A percentile compares a stretch with the other conserved stretches of the same genome.
phyloP scores from a whole-genome alignment of 2,329 filamentous ascomycete genomes.

The Aspergillus ustus region DNA sequence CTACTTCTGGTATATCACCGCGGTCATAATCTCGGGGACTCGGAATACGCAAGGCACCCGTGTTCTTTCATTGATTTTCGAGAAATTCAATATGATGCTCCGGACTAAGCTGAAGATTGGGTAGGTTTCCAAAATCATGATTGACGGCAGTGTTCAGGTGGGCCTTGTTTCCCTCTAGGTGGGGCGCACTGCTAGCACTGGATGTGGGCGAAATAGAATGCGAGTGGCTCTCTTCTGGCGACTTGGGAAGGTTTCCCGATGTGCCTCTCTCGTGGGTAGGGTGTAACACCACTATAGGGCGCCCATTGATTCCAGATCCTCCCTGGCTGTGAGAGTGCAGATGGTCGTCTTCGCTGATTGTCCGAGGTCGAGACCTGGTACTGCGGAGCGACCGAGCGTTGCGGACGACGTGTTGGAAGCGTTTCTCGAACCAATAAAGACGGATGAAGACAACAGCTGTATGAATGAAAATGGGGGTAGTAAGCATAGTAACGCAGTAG shows the following conservation, averaged over 20 bases:
- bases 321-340: conserved; percentile 37
- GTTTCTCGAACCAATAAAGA: conserved; percentile 97
- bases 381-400: conserved; percentile 71
- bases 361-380: conserved; percentile 64
- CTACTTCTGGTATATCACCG: conserved; percentile 70
- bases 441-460: conserved; percentile 87
- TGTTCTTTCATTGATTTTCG: conserved; percentile 78
- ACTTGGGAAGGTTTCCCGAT: conserved; percentile 34
- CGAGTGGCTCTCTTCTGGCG: conserved; percentile 29
- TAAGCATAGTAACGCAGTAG: conserved; percentile 71
- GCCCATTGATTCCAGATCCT: conserved; percentile 43
- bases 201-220: conserved; percentile 30
- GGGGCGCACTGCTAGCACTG: conserved; percentile 24
- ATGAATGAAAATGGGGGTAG: conserved; percentile 84
- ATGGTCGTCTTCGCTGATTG: conserved; percentile 52
- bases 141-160: conserved; percentile 11
- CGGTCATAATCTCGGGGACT: conserved; percentile 88
- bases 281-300: conserved; percentile 45
- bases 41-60: conserved; percentile 81
- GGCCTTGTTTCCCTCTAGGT: conserved; percentile 18
- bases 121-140: conserved; percentile 52
- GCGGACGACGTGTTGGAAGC: conserved; percentile 81
- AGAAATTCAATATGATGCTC: conserved; percentile 88
- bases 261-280: conserved; percentile 21
- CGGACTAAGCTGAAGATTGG: conserved; percentile 60